phyloP scores from a whole-genome alignment of 1,139 yeast genomes.

The Yamadazyma atlantica region DNA sequence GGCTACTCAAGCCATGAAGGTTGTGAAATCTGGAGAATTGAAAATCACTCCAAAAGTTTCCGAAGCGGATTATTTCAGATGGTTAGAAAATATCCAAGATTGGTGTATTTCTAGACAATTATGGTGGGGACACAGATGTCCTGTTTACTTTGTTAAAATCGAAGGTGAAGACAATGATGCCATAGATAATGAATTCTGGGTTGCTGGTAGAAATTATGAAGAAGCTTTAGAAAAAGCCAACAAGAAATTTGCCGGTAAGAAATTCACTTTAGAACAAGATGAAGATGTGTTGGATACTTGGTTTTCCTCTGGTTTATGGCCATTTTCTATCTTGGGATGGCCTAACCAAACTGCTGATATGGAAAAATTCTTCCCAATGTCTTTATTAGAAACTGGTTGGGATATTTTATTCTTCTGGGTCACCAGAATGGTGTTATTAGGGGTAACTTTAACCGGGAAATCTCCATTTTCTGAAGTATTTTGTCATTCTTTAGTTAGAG shows the following conservation, averaged over 20 bases:
- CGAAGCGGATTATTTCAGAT: slow-evolving; percentile 89
- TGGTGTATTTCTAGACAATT: slow-evolving; percentile 99
- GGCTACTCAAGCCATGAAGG: slow-evolving; percentile 86
- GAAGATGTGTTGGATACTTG: slow-evolving; percentile 98
- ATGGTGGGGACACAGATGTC: slow-evolving; percentile 99
- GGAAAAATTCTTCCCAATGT: slow-evolving; percentile 82
- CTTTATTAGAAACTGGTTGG: slow-evolving; percentile 98
- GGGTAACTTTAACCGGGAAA: slow-evolving; percentile 85
- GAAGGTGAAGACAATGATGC: slow-evolving; percentile 68
- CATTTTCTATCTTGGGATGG: slow-evolving; percentile 96
- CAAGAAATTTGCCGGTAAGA: slow-evolving; percentile 64
- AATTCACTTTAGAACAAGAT: slow-evolving; percentile 83
- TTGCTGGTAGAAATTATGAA: slow-evolving; percentile 78
- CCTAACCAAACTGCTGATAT: slow-evolving; percentile 77
- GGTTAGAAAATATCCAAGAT: slow-evolving; percentile 96
- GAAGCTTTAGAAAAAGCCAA: slow-evolving; percentile 86
- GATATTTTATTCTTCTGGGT: slow-evolving; percentile 99
- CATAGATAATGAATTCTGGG: slow-evolving; percentile 77
- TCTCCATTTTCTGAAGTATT: slow-evolving; percentile 95
- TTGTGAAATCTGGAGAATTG: slow-evolving; percentile 80
- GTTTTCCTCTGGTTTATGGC: slow-evolving; percentile 99
- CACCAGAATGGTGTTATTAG: slow-evolving; percentile 90
- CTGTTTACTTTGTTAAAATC: slow-evolving; percentile 82
- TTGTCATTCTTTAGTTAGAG: slow-evolving; percentile 98
- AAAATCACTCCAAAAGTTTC: slow-evolving; percentile 85